Percentiles rank a stretch among this genome's conserved stretches.
Conservation (phyloP, 306 rosid species). For the Vigna angularis region DNA sequence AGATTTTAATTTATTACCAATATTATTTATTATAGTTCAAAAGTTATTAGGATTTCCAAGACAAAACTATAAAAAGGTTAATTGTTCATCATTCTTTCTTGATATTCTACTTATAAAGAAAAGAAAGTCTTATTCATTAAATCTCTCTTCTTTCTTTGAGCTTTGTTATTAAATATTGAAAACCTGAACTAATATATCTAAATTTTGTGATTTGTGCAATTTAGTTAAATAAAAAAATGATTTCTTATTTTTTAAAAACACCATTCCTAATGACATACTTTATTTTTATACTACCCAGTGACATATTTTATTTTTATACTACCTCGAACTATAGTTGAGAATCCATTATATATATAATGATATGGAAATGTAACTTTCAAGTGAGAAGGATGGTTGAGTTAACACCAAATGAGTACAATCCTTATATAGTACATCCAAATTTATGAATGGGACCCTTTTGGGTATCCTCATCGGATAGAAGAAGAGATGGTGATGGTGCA, state of each 20-base stretch:
- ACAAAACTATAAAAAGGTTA: no score
- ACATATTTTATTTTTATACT: not conserved
- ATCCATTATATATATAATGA: not conserved
- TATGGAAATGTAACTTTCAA: slow-evolving; percentile 36
- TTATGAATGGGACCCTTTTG: slow-evolving; percentile 46
- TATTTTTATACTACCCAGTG: not conserved
- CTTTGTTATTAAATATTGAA: no score
- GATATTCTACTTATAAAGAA: no score
- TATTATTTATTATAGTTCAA: not conserved
- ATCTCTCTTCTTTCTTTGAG: no score
- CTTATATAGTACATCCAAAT: slow-evolving; percentile 43
- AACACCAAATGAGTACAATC: not conserved
- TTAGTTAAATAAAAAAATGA: no score
- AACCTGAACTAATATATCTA: no score
- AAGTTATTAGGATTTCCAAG: no score
- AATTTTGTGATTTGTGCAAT: no score
- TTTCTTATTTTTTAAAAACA: no score
- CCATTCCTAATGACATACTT: not conserved
- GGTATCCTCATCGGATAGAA: slow-evolving; percentile 43
- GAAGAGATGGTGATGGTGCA: slow-evolving; percentile 42
- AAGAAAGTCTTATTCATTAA: no score
- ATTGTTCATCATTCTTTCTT: no score
- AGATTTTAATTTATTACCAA: not conserved
- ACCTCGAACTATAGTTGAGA: not conserved
- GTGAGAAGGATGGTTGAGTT: not conserved